Evolutionary conservation across 306 rosid species (phyloP).

Genomic region (Cajanus cajan): DNA sequence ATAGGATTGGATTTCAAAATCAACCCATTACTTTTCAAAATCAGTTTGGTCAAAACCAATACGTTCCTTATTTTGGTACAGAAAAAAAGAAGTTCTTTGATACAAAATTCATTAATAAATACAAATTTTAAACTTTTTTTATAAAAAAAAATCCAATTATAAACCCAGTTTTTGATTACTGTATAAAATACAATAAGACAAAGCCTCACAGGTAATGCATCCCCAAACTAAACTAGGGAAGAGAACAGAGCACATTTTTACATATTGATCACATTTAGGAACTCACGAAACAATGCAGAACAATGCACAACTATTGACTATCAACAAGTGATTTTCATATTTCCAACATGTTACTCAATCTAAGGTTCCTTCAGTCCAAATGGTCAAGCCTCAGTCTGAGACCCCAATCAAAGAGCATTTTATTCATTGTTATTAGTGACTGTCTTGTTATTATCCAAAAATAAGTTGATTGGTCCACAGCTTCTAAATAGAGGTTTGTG

Average conservation of each 20-base stretch:
- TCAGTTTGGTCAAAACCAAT: background rate
- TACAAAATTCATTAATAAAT: background rate
- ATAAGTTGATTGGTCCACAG: background rate
- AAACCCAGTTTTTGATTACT: background rate
- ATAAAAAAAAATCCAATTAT: background rate
- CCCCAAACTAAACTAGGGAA: constrained; percentile 10
- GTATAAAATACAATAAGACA: background rate
- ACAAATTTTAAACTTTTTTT: background rate
- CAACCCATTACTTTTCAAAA: background rate
- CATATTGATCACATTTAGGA: background rate
- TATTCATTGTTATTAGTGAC: background rate
- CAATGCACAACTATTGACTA: background rate
- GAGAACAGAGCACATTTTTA: background rate
- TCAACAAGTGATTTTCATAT: background rate
- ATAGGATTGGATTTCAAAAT: background rate
- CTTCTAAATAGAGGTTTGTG: background rate
- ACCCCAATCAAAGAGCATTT: background rate
- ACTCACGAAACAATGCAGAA: background rate
- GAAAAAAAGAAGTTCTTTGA: no score
- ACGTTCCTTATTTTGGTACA: background rate
- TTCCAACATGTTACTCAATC: background rate
- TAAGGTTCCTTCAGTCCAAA: background rate
- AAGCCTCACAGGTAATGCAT: background rate
- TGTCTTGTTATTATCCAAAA: background rate
- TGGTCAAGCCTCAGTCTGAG: background rate